Conservation (phyloP, 345 rosid genomes). For the Leavenworthia alabamica region DNA sequence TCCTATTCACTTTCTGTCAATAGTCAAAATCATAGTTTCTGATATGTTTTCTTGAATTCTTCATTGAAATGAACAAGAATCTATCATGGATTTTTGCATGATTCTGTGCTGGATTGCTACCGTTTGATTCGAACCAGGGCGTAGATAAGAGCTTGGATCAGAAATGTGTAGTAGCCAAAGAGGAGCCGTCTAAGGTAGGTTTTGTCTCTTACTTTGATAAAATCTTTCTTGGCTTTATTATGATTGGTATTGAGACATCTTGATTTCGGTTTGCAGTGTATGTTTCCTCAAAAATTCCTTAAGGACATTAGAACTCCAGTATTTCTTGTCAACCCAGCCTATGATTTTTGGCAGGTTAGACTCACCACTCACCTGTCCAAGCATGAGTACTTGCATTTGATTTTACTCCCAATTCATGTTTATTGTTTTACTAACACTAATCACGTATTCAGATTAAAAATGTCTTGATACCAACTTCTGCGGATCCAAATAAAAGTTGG, state of each 20-base stretch:
- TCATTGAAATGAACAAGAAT: neutral
- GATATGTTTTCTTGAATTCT: neutral
- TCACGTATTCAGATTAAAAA: constrained; percentile 47
- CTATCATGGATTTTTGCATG: no score
- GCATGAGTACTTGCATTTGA: neutral
- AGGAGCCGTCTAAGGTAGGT: constrained; percentile 41
- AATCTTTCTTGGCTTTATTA: neutral
- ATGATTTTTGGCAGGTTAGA: constrained; percentile 90
- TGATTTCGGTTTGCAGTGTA: constrained; percentile 41
- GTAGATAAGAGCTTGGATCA: constrained; percentile 49
- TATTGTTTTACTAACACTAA: no score
- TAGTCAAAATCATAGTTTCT: no score
- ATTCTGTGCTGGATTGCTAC: no score
- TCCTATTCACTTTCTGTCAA: neutral
- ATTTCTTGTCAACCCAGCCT: constrained; percentile 72
- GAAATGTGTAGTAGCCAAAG: constrained; percentile 39
- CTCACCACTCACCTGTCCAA: neutral
- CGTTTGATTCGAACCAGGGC: no score
- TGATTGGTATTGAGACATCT: neutral
- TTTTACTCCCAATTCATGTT: constrained; percentile 7
- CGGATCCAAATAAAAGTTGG: constrained; percentile 55
- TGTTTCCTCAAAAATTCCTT: constrained; percentile 56
- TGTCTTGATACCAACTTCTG: constrained; percentile 50
- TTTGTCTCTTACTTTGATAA: no score
- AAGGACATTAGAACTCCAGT: constrained; percentile 54